Percentiles rank a stretch among this genome's conserved stretches.
phyloP scores from a whole-genome alignment of 768 basidiomycete genomes.

The Lactarius sp. region DNA sequence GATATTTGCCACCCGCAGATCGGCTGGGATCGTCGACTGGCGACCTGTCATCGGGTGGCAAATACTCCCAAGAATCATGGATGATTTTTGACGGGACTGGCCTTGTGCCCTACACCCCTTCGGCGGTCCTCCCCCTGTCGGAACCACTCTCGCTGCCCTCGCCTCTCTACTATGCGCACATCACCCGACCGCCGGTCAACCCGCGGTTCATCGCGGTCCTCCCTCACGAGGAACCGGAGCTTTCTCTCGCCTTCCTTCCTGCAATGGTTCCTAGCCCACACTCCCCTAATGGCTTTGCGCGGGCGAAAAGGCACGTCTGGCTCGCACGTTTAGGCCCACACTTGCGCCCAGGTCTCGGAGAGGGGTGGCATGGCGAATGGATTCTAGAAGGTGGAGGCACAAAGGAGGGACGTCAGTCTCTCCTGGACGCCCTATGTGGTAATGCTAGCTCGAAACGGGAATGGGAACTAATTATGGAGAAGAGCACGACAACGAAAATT shows the following conservation, averaged over 20 bases:
- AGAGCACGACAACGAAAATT: conserved; percentile 50
- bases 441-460: conserved; percentile 30
- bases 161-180: conserved; percentile 72
- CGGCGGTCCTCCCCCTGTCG: conserved; percentile 46
- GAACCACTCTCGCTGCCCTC: conserved; percentile 63
- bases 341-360: conserved; percentile 42
- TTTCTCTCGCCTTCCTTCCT: conserved; percentile 44
- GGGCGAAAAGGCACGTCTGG: conserved; percentile 64
- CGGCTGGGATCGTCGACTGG: conserved; percentile 14
- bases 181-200: conserved; percentile 40
- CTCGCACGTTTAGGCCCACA: conserved; percentile 43
- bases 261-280: conserved; percentile 53
- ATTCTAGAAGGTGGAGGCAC: conserved; percentile 77
- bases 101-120: conserved; percentile 59
- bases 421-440: conserved; percentile 52
- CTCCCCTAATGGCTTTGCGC: conserved; percentile 53
- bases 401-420: conserved; percentile 50
- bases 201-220: conserved; percentile 32
- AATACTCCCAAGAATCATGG: conserved; percentile 45
- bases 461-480: conserved; percentile 61
- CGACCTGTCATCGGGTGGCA: conserved; percentile 23
- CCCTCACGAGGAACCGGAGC: conserved; percentile 33
- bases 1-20: conserved; percentile 54
- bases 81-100: conserved; percentile 64
- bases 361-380: conserved; percentile 77